These are phyloP conservation scores for Lavandula angustifolia DNA, from an alignment of 257 asterid species.

Conservation along the genomic window DNA sequence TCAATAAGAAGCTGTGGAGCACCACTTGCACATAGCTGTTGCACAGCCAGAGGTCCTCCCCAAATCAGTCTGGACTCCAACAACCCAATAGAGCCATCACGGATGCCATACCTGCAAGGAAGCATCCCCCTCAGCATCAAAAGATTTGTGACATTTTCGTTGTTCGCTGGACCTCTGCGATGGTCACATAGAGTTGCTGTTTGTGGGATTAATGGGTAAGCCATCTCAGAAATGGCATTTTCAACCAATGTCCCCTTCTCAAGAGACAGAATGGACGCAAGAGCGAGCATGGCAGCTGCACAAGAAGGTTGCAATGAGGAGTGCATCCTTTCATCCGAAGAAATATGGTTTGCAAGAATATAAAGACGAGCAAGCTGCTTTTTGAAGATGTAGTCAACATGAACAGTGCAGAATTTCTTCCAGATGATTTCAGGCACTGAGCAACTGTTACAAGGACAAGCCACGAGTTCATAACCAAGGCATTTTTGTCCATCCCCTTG, in stretches of 20 bases:
- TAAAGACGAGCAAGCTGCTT: constrained; percentile 81
- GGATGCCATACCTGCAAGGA: constrained; percentile 84
- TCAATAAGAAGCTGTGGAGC: constrained; percentile 92
- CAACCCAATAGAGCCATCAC: constrained; percentile 92
- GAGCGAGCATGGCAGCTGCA: constrained; percentile 94
- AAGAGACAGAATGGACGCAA: constrained; percentile 85
- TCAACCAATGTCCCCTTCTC: constrained; percentile 70
- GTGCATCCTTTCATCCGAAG: constrained; percentile 75
- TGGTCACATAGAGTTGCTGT: constrained; percentile 88
- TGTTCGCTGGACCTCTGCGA: constrained; percentile 61
- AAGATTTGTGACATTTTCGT: constrained; percentile 47
- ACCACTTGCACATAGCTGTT: constrained; percentile 92
- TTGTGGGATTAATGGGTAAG: constrained; percentile 92
- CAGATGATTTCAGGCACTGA: constrained; percentile 72
- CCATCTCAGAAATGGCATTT: constrained; percentile 72
- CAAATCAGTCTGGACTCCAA: constrained; percentile 81
- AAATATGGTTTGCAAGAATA: constrained; percentile 77
- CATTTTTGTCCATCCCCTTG: constrained; percentile 55
- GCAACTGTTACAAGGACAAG: constrained; percentile 78
- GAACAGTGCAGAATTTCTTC: constrained; percentile 82
- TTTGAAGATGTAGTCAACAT: constrained; percentile 90
- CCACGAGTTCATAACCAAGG: constrained; percentile 74
- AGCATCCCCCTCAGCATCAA: constrained; percentile 53
- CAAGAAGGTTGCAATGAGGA: constrained; percentile 71
- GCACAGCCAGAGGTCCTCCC: constrained; percentile 98